Percentiles rank a stretch among this genome's conserved stretches.
Evolutionary conservation across 2,329 filamentous ascomycete species (phyloP).

Genomic region (Cyphellophora attinorum): DNA sequence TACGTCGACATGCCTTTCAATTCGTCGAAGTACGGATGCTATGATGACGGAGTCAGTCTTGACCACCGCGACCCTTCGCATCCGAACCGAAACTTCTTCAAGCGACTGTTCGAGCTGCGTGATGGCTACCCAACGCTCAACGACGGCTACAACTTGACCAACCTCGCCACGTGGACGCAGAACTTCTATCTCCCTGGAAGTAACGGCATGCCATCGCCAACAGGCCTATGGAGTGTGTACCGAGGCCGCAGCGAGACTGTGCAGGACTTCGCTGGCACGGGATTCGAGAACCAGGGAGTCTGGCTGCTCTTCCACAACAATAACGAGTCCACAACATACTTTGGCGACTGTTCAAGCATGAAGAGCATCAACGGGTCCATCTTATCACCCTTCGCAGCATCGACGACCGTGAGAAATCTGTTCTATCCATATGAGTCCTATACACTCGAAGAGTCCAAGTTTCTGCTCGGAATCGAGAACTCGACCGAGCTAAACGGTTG

Average conservation of each 20-base stretch:
- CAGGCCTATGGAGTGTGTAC: conserved; percentile 42
- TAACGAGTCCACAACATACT: conserved; percentile 32
- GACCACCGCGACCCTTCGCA: conserved; percentile 47
- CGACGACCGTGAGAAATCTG: conserved; percentile 43
- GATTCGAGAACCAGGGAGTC: conserved; percentile 26
- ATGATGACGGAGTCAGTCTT: conserved; percentile 39
- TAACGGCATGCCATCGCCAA: conserved; percentile 34
- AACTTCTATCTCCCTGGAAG: conserved; percentile 35
- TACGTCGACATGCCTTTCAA: conserved; percentile 42
- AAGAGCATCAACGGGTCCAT: conserved; percentile 22
- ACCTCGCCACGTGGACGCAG: conserved; percentile 38
- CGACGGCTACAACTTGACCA: conserved; percentile 37
- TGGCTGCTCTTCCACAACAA: conserved; percentile 19
- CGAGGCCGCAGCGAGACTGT: conserved; percentile 31
- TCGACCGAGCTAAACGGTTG: conserved; percentile 38
- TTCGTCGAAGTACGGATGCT: conserved; percentile 36
- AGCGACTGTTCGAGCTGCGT: conserved; percentile 43
- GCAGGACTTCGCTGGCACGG: conserved; percentile 30
- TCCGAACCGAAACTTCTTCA: conserved; percentile 42
- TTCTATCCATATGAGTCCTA: conserved; percentile 45
- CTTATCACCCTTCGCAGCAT: conserved; percentile 38
- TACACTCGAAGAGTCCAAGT: conserved; percentile 30
- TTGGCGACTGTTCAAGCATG: conserved; percentile 36
- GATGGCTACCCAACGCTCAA: conserved; percentile 40
- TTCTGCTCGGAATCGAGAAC: conserved; percentile 27